Conservation (phyloP, 495 filamentous ascomycete genomes). For the Paragyromitra xinjiangensis region DNA sequence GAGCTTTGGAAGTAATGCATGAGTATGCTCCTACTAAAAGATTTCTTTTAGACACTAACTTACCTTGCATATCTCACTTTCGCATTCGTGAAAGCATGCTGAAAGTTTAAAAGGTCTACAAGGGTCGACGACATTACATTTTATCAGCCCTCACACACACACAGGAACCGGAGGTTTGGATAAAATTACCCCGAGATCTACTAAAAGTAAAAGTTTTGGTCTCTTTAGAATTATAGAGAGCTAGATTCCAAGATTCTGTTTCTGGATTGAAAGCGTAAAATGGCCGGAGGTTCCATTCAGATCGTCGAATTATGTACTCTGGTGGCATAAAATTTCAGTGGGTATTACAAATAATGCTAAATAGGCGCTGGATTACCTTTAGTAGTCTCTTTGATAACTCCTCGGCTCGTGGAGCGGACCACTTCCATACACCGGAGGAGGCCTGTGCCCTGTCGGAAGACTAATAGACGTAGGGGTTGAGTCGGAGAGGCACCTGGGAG, state of each 20-base stretch:
- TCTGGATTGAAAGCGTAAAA: constrained; percentile 36
- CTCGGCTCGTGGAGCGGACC: not conserved
- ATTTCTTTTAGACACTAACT: not conserved
- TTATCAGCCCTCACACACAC: not conserved
- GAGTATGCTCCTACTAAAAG: not conserved
- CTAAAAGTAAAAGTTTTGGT: constrained; percentile 34
- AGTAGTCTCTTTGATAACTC: constrained; percentile 21
- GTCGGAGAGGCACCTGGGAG: constrained; percentile 26
- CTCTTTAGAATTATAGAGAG: constrained; percentile 24
- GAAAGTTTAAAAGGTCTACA: constrained; percentile 39
- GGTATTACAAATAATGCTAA: not conserved
- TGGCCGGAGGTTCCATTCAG: constrained; percentile 32
- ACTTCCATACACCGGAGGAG: constrained; percentile 31
- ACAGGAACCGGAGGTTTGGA: not conserved
- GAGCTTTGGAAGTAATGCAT: constrained; percentile 5
- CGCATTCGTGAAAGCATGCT: constrained; percentile 31
- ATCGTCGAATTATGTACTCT: constrained; percentile 38
- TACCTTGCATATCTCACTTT: constrained; percentile 30
- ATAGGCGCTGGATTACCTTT: constrained; percentile 26
- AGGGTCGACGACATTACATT: too few relatives aligned
- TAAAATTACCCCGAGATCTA: constrained; percentile 23
- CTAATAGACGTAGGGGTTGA: constrained; percentile 22
- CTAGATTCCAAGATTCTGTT: constrained; percentile 25
- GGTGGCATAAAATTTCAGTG: not conserved
- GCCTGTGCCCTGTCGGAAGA: constrained; percentile 39